Evolutionary conservation across 2,329 filamentous ascomycete genomes (phyloP), one percentile per base, ranked within the genome.

Genomic region (Aspergillus costaricaensis): DNA sequence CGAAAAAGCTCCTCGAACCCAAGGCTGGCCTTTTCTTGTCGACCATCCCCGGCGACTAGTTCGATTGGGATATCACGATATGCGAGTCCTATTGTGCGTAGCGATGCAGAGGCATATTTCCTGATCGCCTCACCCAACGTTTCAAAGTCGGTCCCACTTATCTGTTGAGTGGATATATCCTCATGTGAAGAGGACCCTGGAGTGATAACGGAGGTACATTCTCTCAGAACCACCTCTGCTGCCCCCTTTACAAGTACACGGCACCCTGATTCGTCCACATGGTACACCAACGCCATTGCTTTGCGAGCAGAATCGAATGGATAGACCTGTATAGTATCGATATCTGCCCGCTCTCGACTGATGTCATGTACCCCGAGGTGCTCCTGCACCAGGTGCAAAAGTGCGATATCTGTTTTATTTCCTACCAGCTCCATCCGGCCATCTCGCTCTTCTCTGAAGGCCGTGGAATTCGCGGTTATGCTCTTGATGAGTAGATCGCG

Each of bases 251-350:
- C 71, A 15, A 75, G 64, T 17, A 76, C 62, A 12, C 74, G 68
- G 38, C 72, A 75, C 4, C 25, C 47, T n/a, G 64, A 62, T 17
- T 64, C 39, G 3, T 56, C 27, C 14, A 71, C 60, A 57, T 68
- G 63, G 56, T 74, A 65, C 3, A 76, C 72, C 15, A 70, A 66
- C 7, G 72, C 73, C 74, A 76, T 76, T 57, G 87, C 89, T 72
- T 90, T 90, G 64, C 87, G 84, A 15, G 83, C 83, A 39, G 88
- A 90, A 69, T 90, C 88, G 65, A 90, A 90, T 1, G 88, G 88
- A 60, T 90, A 84, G 30, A 89, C 79, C 67, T 90, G 87, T 38
- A 88, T 72, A 15, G 84, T 80, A 23, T 77, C 78, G 61, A 83
- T 85, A 53, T 83, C 81, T 7, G 77, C 72, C 12, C 87, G 84